Percentiles rank a stretch among this genome's conserved stretches.
Evolutionary conservation across 495 filamentous ascomycete species (phyloP).

Genomic region (Glarea lozoyensis): DNA sequence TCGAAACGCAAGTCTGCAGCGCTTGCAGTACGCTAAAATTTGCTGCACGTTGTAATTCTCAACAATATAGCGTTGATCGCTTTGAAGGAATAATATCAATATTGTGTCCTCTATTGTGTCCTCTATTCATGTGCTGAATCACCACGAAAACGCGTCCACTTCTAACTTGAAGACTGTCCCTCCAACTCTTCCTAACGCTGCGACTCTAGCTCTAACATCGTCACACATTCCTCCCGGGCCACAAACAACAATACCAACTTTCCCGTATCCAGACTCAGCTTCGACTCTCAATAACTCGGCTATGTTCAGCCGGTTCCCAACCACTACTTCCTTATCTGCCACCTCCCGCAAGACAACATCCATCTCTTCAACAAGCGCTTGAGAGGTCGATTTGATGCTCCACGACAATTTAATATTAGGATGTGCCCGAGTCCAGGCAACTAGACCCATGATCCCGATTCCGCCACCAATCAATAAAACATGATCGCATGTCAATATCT

Average conservation of each 20-base stretch:
- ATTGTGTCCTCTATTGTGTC: too few relatives aligned
- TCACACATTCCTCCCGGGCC: constrained; percentile 22
- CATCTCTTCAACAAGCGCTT: constrained; percentile 19
- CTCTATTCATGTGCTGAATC: too few relatives aligned
- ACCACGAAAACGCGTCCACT: constrained; percentile 16
- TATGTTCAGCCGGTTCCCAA: constrained; percentile 27
- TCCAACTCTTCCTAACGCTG: constrained; percentile 2
- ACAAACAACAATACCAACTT: constrained; percentile 30
- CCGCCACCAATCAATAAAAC: constrained; percentile 35
- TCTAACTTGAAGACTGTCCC: constrained; percentile 11
- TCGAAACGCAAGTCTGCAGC: too few relatives aligned
- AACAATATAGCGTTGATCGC: too few relatives aligned
- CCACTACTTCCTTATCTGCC: constrained; percentile 21
- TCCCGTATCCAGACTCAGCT: constrained; percentile 18
- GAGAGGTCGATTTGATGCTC: constrained; percentile 21
- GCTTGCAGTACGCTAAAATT: too few relatives aligned
- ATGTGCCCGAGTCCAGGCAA: constrained; percentile 22
- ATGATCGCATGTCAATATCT: constrained; percentile 19
- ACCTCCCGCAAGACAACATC: constrained; percentile 15
- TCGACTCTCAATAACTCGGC: constrained; percentile 21
- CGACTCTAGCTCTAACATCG: constrained; percentile 9
- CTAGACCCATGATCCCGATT: constrained; percentile 33
- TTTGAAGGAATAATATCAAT: too few relatives aligned
- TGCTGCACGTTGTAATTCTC: too few relatives aligned
- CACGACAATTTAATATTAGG: constrained; percentile 31